phyloP scores from a whole-genome alignment of 768 basidiomycete genomes.

The Chlorophyllum brunneum region DNA sequence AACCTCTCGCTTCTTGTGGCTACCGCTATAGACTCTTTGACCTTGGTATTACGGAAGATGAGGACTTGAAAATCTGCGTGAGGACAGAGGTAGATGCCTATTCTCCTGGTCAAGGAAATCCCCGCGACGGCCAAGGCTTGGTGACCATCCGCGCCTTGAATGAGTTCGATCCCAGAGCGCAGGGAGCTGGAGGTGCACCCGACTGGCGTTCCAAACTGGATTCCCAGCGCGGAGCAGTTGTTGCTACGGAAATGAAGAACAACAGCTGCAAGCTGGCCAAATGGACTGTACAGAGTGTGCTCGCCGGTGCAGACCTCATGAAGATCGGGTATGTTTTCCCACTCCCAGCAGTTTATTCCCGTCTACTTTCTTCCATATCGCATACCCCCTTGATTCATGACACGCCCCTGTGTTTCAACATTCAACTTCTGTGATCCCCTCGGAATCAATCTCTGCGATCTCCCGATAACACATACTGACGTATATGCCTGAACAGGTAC shows the following conservation, averaged over 20 bases:
- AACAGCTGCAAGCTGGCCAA: constrained; percentile 97
- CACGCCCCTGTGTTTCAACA: constrained; percentile 5
- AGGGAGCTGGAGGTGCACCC: constrained; percentile 92
- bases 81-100: constrained; percentile 97
- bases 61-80: constrained; percentile 86
- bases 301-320: constrained; percentile 94
- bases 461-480: constrained; percentile 15
- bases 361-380: constrained; percentile 1
- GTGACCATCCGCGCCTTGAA: constrained; percentile 94
- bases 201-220: constrained; percentile 99
- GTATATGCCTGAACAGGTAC: constrained; percentile 52
- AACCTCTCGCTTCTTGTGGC: constrained; percentile 92
- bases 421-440: constrained; percentile 12
- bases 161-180: constrained; percentile 90
- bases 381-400: constrained; percentile 4
- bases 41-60: constrained; percentile 85
- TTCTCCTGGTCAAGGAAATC: constrained; percentile 54
- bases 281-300: constrained; percentile 93
- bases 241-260: constrained; percentile 99
- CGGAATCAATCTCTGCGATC: constrained; percentile 13
- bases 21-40: constrained; percentile 97
- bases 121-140: constrained; percentile 68
- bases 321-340: constrained; percentile 77
- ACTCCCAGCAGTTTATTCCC: constrained; percentile 12
- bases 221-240: constrained; percentile 93